phyloP scores from a whole-genome alignment of 352 stramenopile genomes.

The Phytopythium montanum region DNA sequence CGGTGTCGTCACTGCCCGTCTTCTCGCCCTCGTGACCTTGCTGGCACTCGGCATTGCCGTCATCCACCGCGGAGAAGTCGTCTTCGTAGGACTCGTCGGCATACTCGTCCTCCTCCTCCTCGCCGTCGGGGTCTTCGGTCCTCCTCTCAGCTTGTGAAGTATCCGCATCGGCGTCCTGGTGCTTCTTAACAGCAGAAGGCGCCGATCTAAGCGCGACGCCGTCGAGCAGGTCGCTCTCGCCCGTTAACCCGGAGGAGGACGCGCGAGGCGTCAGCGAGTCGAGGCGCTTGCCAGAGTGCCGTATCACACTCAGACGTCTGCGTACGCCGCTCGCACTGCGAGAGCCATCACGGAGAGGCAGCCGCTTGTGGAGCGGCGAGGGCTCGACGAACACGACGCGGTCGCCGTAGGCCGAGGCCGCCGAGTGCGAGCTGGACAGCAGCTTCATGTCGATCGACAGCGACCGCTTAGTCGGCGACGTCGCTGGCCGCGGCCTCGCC shows the following conservation, averaged over 20 bases:
- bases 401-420: conserved; percentile 28
- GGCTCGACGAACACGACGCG: conserved; percentile 41
- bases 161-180: background rate
- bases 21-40: conserved; percentile 8
- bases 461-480: background rate
- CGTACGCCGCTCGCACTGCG: conserved; percentile 25
- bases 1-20: conserved; percentile 10
- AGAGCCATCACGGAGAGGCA: conserved; percentile 19
- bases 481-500: background rate
- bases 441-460: conserved; percentile 8
- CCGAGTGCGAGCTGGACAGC: conserved; percentile 16
- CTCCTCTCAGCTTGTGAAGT: background rate
- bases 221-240: background rate
- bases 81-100: conserved; percentile 41
- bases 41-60: conserved; percentile 11
- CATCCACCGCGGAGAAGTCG: conserved; percentile 24
- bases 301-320: conserved; percentile 19
- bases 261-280: background rate
- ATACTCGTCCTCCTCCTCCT: conserved; percentile 11
- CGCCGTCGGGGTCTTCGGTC: background rate
- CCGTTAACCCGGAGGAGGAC: background rate
- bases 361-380: conserved; percentile 38
- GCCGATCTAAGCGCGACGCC: too few species aligned
- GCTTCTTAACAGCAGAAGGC: background rate
- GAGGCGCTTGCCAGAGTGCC: conserved; percentile 4